phyloP scores from a whole-genome alignment of 208 protist species.

The Trypanosoma vivax region DNA sequence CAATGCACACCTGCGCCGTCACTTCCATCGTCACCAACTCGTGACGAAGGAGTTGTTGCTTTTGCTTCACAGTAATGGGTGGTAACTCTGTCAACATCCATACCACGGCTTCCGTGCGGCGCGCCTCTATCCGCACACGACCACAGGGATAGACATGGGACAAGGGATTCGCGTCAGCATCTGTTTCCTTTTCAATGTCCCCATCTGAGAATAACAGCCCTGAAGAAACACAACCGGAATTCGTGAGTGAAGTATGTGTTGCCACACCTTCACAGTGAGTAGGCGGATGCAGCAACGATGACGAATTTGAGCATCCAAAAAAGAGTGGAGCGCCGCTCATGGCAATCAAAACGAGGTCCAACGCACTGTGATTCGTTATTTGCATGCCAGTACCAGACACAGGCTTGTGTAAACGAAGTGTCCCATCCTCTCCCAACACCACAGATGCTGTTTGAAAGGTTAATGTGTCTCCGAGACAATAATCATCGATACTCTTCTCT shows the following conservation, averaged over 20 bases:
- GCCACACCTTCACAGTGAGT: neutral
- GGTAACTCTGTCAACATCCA: conserved; percentile 46
- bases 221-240: neutral
- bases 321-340: conserved; percentile 30
- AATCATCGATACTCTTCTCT: neutral
- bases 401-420: conserved; percentile 24
- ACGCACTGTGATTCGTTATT: conserved; percentile 32
- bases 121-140: conserved; percentile 38
- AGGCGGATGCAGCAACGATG: neutral
- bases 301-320: conserved; percentile 17
- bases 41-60: conserved; percentile 28
- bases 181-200: neutral
- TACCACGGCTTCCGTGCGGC: conserved; percentile 30
- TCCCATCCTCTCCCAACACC: conserved; percentile 25
- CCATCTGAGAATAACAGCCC: neutral
- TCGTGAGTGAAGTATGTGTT: neutral
- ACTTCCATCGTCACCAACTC: conserved; percentile 34
- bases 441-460: conserved; percentile 30
- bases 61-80: conserved; percentile 30
- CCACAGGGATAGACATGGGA: conserved; percentile 22
- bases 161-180: neutral
- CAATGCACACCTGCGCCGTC: conserved; percentile 45
- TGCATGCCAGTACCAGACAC: conserved; percentile 18
- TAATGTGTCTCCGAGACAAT: conserved; percentile 6
- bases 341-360: conserved; percentile 37